These are phyloP conservation scores for Geranium rotundifolium DNA, from an alignment of 345 rosid genomes.

Conservation along the genomic window DNA sequence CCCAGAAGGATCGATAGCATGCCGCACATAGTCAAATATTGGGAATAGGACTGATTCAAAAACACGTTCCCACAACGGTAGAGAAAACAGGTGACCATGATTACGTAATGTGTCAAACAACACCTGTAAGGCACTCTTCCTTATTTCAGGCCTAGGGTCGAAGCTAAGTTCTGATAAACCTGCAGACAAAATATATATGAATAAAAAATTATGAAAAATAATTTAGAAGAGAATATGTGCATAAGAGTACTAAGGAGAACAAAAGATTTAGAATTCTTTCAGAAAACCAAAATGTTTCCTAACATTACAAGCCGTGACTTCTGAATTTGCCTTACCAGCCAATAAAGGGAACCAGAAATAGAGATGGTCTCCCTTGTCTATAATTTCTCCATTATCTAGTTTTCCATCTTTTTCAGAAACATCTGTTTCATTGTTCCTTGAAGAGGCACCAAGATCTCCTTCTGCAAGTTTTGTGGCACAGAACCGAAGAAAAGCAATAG, in stretches of 20 bases:
- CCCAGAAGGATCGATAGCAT: slow-evolving; percentile 94
- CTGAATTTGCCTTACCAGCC: slow-evolving; percentile 55
- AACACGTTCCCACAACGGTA: slow-evolving; percentile 78
- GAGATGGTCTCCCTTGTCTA: slow-evolving; percentile 63
- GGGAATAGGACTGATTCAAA: slow-evolving; percentile 93
- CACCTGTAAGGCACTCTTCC: slow-evolving; percentile 89
- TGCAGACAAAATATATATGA: slow-evolving; percentile 21
- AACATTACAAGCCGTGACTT: slow-evolving; percentile 2
- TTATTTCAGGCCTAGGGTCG: slow-evolving; percentile 95
- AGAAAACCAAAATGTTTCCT: too few relatives aligned
- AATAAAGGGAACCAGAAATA: slow-evolving; percentile 94
- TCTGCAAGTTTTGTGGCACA: slow-evolving; percentile 97
- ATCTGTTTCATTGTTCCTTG: slow-evolving; percentile 61
- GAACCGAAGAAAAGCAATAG: slow-evolving; percentile 84
- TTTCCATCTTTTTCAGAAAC: slow-evolving; percentile 37
- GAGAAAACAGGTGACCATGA: slow-evolving; percentile 88
- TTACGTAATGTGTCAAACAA: slow-evolving; percentile 84
- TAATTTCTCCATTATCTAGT: slow-evolving; percentile 53
- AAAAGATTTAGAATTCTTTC: neutral
- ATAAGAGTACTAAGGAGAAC: slow-evolving; percentile 9
- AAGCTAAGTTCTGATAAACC: slow-evolving; percentile 98
- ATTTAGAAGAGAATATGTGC: neutral
- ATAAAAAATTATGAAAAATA: neutral
- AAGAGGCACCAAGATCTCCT: slow-evolving; percentile 71
- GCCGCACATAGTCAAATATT: slow-evolving; percentile 92